These are phyloP conservation scores for Phialemonium atrogriseum DNA, from an alignment of 2,329 filamentous ascomycete genomes.

Conservation along the genomic window DNA sequence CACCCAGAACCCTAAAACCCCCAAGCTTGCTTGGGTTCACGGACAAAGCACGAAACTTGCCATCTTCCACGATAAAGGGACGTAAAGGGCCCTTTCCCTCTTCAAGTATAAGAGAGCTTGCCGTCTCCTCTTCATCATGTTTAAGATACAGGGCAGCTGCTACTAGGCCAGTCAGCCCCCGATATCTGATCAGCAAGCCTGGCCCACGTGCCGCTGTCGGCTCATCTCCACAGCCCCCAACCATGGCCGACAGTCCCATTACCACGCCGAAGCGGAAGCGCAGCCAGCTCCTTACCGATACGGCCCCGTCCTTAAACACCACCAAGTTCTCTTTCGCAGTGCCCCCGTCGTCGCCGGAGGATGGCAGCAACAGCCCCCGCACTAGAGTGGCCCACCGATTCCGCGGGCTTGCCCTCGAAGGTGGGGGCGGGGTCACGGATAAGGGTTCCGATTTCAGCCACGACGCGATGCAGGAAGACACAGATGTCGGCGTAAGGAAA, in stretches of 20 bases:
- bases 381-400: slow-evolving; percentile 44
- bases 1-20: too few relatives aligned
- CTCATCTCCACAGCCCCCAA: too few relatives aligned
- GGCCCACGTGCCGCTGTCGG: too few relatives aligned
- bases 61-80: too few relatives aligned
- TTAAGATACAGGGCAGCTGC: too few relatives aligned
- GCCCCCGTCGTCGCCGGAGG: slow-evolving; percentile 23
- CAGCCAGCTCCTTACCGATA: slow-evolving; percentile 11
- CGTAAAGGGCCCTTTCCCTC: too few relatives aligned
- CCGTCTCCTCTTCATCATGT: too few relatives aligned
- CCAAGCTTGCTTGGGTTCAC: too few relatives aligned
- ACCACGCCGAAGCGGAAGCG: slow-evolving; percentile 22
- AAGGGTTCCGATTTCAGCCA: slow-evolving; percentile 9
- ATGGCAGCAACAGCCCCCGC: slow-evolving; percentile 44
- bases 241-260: slow-evolving; percentile 14
- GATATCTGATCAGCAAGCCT: too few relatives aligned
- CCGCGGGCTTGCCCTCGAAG: slow-evolving; percentile 37
- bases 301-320: slow-evolving; percentile 2
- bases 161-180: too few relatives aligned
- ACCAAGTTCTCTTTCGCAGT: slow-evolving; percentile 6
- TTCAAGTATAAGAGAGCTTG: too few relatives aligned
- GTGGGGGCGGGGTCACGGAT: slow-evolving; percentile 34
- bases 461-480: neutral
- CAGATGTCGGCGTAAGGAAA: neutral
- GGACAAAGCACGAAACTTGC: too few relatives aligned